Percentiles rank a stretch among this genome's conserved stretches.
These are phyloP conservation scores for Xylaria sp. DNA, from an alignment of 2,329 filamentous ascomycete species.

Conservation along the genomic window DNA sequence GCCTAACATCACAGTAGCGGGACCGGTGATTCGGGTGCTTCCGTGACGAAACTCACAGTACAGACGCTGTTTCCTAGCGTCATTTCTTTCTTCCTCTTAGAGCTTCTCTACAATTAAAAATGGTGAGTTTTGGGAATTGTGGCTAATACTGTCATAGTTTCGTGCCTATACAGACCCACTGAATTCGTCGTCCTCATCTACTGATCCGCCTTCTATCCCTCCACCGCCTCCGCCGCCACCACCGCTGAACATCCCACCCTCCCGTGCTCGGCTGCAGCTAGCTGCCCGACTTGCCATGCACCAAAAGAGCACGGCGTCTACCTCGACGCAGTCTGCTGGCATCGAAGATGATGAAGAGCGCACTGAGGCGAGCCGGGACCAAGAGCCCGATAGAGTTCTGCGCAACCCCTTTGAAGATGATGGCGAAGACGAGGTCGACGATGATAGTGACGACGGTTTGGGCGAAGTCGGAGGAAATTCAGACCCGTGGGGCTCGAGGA, in stretches of 20 bases:
- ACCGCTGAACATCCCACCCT: slow-evolving; percentile 86
- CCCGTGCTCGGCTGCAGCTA: slow-evolving; percentile 87
- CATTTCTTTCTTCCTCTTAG: not conserved
- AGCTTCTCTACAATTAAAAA: not conserved
- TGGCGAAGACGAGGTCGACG: slow-evolving; percentile 64
- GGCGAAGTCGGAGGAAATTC: slow-evolving; percentile 53
- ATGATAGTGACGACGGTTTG: slow-evolving; percentile 56
- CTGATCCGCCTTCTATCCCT: slow-evolving; percentile 68
- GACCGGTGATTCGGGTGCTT: not conserved
- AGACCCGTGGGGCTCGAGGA: slow-evolving; percentile 49
- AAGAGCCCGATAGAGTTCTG: slow-evolving; percentile 43
- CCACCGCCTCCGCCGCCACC: slow-evolving; percentile 75
- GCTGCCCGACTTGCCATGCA: slow-evolving; percentile 86
- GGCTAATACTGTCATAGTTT: slow-evolving; percentile 57
- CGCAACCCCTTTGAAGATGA: slow-evolving; percentile 55
- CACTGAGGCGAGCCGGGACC: slow-evolving; percentile 44
- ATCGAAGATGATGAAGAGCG: slow-evolving; percentile 56
- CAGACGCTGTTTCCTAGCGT: not conserved
- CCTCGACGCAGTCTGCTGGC: slow-evolving; percentile 54
- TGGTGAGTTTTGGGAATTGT: not conserved
- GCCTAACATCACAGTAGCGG: not conserved
- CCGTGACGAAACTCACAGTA: not conserved
- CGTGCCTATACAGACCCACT: slow-evolving; percentile 68
- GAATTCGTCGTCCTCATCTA: slow-evolving; percentile 59
- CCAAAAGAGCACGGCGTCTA: slow-evolving; percentile 67